These are phyloP conservation scores for Nematodospora anomalae DNA, from an alignment of 1,139 yeast species.

Conservation along the genomic window DNA sequence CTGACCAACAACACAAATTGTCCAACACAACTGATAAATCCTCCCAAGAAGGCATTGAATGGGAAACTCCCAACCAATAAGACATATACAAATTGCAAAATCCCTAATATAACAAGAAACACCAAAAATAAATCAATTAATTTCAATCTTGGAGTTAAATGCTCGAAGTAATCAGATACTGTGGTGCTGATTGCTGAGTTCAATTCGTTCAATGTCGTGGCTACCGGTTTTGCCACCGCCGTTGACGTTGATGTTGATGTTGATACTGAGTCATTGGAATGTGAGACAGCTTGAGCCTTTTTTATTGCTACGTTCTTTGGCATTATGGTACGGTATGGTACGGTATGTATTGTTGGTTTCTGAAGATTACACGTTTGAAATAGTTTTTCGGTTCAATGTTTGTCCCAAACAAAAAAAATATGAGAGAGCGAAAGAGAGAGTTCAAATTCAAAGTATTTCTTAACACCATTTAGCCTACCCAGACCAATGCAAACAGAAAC, in stretches of 20 bases:
- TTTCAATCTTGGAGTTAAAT: constrained; percentile 51
- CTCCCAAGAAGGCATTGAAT: constrained; percentile 93
- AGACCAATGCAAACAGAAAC: no score
- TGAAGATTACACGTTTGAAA: constrained; percentile 7
- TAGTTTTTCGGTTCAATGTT: neutral
- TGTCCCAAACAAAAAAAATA: neutral
- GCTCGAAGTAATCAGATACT: constrained; percentile 42
- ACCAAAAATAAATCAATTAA: constrained; percentile 76
- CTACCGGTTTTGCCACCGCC: constrained; percentile 7
- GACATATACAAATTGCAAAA: constrained; percentile 76
- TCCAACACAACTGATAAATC: constrained; percentile 89
- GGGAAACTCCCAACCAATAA: constrained; percentile 86
- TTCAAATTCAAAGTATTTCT: neutral
- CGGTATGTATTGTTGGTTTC: neutral
- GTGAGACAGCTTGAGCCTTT: constrained; percentile 22
- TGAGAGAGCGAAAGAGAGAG: constrained; percentile 1
- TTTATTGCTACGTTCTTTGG: constrained; percentile 35
- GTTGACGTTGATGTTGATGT: constrained; percentile 1
- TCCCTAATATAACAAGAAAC: constrained; percentile 73
- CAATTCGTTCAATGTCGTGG: constrained; percentile 37
- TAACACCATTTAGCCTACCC: no score
- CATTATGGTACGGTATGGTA: constrained; percentile 22
- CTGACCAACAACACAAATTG: constrained; percentile 88
- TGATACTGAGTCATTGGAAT: constrained; percentile 12
- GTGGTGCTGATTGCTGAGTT: constrained; percentile 49